phyloP scores from a whole-genome alignment of 371 early-diverging fungal genomes.

The Globomyces sp. region DNA sequence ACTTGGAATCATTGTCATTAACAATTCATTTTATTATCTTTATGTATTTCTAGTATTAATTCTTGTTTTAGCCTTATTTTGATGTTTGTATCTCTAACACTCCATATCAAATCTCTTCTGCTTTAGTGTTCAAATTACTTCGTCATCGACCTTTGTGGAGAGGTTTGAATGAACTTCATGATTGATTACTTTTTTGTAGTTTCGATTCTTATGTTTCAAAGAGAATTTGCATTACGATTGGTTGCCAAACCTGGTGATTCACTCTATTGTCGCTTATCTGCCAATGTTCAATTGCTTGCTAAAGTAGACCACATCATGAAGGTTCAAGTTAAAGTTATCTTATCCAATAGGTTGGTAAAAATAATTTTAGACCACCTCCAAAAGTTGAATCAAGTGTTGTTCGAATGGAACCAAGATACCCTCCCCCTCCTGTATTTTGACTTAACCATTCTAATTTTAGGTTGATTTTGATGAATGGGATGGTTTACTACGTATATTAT shows the following conservation, averaged over 20 bases:
- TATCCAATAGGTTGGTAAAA: slow-evolving; percentile 68
- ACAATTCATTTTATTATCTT: too few species aligned
- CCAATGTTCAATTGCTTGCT: slow-evolving; percentile 96
- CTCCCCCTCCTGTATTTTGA: slow-evolving; percentile 25
- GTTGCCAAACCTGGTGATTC: slow-evolving; percentile 94
- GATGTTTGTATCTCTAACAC: slow-evolving; percentile 99
- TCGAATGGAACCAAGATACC: slow-evolving; percentile 77
- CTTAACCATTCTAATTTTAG: slow-evolving; percentile 84
- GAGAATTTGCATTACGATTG: slow-evolving; percentile 98
- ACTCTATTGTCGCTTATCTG: slow-evolving; percentile 94
- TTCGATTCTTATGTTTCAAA: slow-evolving; percentile 99
- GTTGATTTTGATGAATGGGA: slow-evolving; percentile 97
- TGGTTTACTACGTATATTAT: slow-evolving; percentile 92
- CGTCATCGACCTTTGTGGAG: slow-evolving; percentile 91
- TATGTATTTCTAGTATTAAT: too few species aligned
- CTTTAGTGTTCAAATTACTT: slow-evolving; percentile 96
- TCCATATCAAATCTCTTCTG: slow-evolving; percentile 99
- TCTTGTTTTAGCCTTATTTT: slow-evolving; percentile 76
- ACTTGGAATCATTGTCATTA: too few species aligned
- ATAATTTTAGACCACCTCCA: slow-evolving; percentile 99
- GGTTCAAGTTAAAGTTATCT: background rate
- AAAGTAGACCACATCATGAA: slow-evolving; percentile 98
- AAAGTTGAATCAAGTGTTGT: slow-evolving; percentile 98
- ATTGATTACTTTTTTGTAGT: slow-evolving; percentile 44
- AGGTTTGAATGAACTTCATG: slow-evolving; percentile 8